A percentile compares a stretch with the other conserved stretches of the same genome.
phyloP scores from a whole-genome alignment of 2,329 filamentous ascomycete species.

The Aspergillus ochraceus region DNA sequence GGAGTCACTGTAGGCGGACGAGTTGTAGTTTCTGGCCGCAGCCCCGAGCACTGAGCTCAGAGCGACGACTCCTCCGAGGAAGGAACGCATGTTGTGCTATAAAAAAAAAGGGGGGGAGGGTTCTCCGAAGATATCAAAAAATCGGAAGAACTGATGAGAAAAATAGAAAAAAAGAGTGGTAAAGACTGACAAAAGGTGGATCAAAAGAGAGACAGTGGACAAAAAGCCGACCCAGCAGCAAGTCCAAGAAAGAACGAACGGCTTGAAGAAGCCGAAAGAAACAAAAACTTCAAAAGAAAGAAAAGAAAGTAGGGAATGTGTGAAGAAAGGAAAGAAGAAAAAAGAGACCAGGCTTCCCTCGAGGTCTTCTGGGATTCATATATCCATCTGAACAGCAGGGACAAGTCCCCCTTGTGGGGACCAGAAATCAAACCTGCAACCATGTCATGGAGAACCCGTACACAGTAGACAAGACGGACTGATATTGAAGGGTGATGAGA shows the following conservation, averaged over 20 bases:
- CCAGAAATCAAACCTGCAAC: neutral
- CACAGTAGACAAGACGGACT: neutral
- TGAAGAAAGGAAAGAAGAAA: neutral
- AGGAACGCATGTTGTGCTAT: constrained; percentile 14
- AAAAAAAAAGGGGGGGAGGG: too few relatives aligned
- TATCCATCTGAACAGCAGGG: constrained; percentile 2
- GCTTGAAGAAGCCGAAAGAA: constrained; percentile 10
- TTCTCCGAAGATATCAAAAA: neutral
- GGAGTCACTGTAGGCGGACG: constrained; percentile 18
- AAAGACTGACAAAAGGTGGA: constrained; percentile 2
- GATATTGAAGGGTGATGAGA: constrained; percentile 10
- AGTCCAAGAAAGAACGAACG: constrained; percentile 12
- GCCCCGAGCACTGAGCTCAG: constrained; percentile 15
- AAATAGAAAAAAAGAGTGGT: constrained; percentile 3
- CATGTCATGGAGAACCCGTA: neutral
- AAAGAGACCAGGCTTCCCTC: neutral
- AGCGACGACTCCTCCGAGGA: constrained; percentile 11
- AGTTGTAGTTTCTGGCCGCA: constrained; percentile 11
- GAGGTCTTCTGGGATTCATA: constrained; percentile 11
- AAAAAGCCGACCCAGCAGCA: constrained; percentile 17
- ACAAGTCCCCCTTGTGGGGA: neutral
- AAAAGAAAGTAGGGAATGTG: constrained; percentile 8
- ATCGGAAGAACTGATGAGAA: neutral
- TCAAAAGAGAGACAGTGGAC: constrained; percentile 12
- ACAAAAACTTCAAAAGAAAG: neutral